Base-by-base conservation (phyloP, 768 basidiomycete species). In the Leccinum uliginosum region DNA sequence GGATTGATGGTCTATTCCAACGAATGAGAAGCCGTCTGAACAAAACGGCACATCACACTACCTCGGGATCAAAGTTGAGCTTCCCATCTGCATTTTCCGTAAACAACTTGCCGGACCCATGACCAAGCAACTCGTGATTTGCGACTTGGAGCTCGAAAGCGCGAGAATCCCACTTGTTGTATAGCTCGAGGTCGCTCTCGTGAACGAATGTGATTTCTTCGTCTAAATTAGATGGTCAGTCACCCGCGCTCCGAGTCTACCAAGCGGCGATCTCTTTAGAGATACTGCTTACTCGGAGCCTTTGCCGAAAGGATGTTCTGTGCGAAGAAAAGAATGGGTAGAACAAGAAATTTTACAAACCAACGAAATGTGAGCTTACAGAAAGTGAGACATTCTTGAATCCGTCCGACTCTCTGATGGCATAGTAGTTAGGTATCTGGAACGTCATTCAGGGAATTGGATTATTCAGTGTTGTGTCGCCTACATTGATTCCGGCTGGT, bases 331-430 rank as follows among this genome's bases (percentile, higher is more conserved):
- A n/a, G n/a, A n/a, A n/a, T n/a, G n/a, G n/a, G n/a, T n/a, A n/a
- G n/a, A n/a, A n/a, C n/a, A n/a, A n/a, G n/a, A n/a, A n/a, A n/a
- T n/a, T n/a, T 23, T 17, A 12, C 27, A n/a, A 9, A 24, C 5
- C 35, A n/a, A 58, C 15, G 6, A 29, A 17, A 30, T 4, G 34
- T 43, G n/a, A n/a, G 70, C 86, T 58, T 70, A 88, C 87, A 1
- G 87, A 83, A 27, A 93, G 79, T 0, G 87, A 90, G 35, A 94
- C 91, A 63, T 94, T 94, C 76, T 94, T 94, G 75, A 93, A 94
- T 0, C 93, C 92, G 34, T 78, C 77, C 3, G 83, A 80, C 67
- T 91, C 91, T 44, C 93, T 81, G 59, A 94, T 81, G 57, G 91
- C 83, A 64, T 91, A 93, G 63, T 93, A 92, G 65, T 91, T 92